Percentiles rank a stretch among this genome's conserved stretches.
phyloP scores from a whole-genome alignment of 23 red algal genomes.

The Gracilaria domingensis region DNA sequence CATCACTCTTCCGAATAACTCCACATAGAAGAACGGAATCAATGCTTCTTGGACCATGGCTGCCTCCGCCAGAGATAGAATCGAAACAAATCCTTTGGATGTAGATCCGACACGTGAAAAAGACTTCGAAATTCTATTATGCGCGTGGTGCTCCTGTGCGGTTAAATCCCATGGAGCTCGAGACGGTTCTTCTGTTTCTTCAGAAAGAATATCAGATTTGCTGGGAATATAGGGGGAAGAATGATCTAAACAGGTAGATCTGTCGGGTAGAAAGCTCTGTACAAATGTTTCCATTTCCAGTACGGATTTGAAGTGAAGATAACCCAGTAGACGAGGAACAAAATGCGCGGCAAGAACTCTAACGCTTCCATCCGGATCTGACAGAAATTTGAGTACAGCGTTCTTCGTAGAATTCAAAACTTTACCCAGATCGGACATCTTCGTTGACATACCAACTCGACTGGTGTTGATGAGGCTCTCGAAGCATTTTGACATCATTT shows the following conservation, averaged over 20 bases:
- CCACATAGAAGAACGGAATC: constrained; percentile 33
- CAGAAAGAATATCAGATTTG: neutral
- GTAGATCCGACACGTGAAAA: constrained; percentile 30
- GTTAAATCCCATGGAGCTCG: constrained; percentile 26
- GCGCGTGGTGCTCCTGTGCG: neutral
- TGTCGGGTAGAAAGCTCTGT: neutral
- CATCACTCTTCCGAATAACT: constrained; percentile 24
- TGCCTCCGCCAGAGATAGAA: constrained; percentile 21
- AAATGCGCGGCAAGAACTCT: constrained; percentile 34
- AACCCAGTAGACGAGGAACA: neutral
- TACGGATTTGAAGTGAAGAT: constrained; percentile 10
- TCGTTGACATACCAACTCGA: neutral
- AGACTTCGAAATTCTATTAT: neutral
- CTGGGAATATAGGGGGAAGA: neutral
- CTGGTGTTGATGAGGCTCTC: neutral
- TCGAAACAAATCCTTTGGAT: constrained; percentile 38
- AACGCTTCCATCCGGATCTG: constrained; percentile 50
- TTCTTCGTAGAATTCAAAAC: constrained; percentile 30
- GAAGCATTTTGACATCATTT: neutral
- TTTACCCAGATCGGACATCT: constrained; percentile 18
- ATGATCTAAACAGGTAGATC: neutral
- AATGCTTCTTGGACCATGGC: constrained; percentile 12
- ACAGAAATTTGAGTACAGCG: constrained; percentile 51
- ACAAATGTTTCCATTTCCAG: constrained; percentile 21
- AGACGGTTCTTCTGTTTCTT: neutral